Conservation (phyloP, 2,329 filamentous ascomycete species). For the Moelleriella libera region DNA sequence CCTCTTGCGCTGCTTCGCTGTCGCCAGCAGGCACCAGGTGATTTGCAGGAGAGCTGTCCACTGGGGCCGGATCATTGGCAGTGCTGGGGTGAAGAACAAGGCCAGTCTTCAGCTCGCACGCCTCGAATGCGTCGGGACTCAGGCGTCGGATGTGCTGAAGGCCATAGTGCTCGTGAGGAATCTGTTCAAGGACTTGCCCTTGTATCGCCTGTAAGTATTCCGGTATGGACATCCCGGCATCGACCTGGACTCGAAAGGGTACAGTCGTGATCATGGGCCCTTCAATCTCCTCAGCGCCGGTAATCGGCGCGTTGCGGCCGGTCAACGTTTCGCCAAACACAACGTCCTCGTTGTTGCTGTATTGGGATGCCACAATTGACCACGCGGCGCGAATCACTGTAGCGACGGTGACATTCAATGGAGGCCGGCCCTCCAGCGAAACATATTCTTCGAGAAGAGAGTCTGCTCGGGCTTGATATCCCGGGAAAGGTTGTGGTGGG, state of each 20-base stretch:
- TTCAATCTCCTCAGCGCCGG: constrained; percentile 37
- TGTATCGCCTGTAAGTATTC: constrained; percentile 44
- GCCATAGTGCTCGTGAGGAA: constrained; percentile 51
- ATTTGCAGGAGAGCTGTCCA: too few species aligned
- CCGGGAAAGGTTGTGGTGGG: constrained; percentile 28
- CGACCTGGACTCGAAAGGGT: constrained; percentile 31
- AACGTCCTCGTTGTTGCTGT: constrained; percentile 36
- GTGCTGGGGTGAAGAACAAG: too few species aligned
- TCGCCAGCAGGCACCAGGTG: too few species aligned
- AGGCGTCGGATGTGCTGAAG: constrained; percentile 44
- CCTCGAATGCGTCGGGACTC: constrained; percentile 37
- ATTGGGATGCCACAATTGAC: constrained; percentile 38
- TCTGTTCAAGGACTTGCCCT: constrained; percentile 37
- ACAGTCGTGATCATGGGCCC: constrained; percentile 49
- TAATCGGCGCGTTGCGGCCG: constrained; percentile 35
- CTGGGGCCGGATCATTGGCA: too few species aligned
- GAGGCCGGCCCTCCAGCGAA: constrained; percentile 16
- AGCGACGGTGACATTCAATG: constrained; percentile 32
- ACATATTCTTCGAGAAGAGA: constrained; percentile 40
- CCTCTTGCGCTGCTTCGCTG: too few species aligned
- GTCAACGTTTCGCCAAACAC: constrained; percentile 47
- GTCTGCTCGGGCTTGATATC: constrained; percentile 35
- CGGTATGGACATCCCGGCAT: constrained; percentile 16
- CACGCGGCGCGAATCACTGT: constrained; percentile 45
- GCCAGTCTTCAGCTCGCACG: constrained; percentile 29